Evolutionary conservation across 2,329 filamentous ascomycete genomes (phyloP).

Genomic region (Septoria linicola): DNA sequence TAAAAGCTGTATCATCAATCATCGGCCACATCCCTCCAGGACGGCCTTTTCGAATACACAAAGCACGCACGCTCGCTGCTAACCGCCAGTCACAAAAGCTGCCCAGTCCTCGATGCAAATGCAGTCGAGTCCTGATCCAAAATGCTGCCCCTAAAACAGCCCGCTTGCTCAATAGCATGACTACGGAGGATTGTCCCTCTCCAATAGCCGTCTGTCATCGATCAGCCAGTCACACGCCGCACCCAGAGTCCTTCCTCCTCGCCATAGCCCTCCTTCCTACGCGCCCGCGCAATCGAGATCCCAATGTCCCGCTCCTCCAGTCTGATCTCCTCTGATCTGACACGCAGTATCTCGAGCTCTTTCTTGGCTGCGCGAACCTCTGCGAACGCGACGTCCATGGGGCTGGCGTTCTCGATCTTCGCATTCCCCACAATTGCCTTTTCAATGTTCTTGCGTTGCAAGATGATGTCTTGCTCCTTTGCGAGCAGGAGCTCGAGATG

Average conservation of each 20-base stretch:
- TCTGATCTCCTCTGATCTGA: slow-evolving; percentile 70
- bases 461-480: slow-evolving; percentile 62
- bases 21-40: background rate
- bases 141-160: too few relatives aligned
- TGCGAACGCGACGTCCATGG: slow-evolving; percentile 62
- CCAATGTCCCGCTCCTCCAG: slow-evolving; percentile 77
- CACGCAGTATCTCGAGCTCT: slow-evolving; percentile 65
- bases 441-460: slow-evolving; percentile 69
- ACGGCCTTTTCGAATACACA: background rate
- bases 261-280: slow-evolving; percentile 59
- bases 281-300: slow-evolving; percentile 72
- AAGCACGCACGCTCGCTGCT: background rate
- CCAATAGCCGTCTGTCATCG: background rate
- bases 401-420: slow-evolving; percentile 67
- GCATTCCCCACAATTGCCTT: slow-evolving; percentile 74
- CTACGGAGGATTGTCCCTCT: background rate
- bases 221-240: slow-evolving; percentile 67
- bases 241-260: slow-evolving; percentile 75
- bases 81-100: background rate
- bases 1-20: background rate
- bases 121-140: too few relatives aligned
- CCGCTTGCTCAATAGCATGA: background rate
- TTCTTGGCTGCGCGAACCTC: slow-evolving; percentile 56
- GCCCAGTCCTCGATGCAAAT: too few relatives aligned
- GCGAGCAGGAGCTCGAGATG: slow-evolving; percentile 67